phyloP scores from a whole-genome alignment of 345 rosid species.

The Eucalyptus rudis region DNA sequence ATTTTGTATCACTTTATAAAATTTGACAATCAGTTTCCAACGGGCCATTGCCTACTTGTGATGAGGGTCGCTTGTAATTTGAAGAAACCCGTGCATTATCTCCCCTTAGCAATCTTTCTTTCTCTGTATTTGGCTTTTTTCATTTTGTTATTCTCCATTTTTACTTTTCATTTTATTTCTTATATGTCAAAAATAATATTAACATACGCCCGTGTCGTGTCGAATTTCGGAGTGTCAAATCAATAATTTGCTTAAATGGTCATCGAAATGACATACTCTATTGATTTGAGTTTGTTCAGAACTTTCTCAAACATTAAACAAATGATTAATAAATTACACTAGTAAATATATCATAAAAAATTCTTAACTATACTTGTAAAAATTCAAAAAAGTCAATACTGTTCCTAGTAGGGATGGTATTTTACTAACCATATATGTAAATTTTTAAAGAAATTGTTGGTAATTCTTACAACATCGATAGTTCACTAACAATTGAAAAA shows the following conservation, averaged over 20 bases:
- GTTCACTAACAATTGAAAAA: not conserved
- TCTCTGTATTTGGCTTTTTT: not conserved
- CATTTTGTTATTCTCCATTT: not conserved
- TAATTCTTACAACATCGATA: not conserved
- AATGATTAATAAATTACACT: not conserved
- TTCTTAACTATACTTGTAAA: not conserved
- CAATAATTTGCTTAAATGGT: not conserved
- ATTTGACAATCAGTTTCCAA: not conserved
- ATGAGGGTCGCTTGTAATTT: not conserved
- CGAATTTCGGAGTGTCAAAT: rapidly evolving
- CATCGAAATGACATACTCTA: rapidly evolving
- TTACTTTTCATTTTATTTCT: no score
- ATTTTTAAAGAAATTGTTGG: not conserved
- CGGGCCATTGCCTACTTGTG: not conserved
- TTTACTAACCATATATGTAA: not conserved
- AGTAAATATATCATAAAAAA: not conserved
- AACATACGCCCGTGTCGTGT: rapidly evolving
- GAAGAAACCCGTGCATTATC: not conserved
- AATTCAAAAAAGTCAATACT: not conserved
- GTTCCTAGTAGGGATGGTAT: not conserved
- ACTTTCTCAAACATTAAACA: not conserved
- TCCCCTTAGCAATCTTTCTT: not conserved
- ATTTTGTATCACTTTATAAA: not conserved
- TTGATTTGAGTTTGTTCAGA: rapidly evolving
- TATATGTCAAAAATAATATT: not conserved